Evolutionary conservation across 805 yeast species (phyloP).

Genomic region (Middelhovenomyces tepae): DNA sequence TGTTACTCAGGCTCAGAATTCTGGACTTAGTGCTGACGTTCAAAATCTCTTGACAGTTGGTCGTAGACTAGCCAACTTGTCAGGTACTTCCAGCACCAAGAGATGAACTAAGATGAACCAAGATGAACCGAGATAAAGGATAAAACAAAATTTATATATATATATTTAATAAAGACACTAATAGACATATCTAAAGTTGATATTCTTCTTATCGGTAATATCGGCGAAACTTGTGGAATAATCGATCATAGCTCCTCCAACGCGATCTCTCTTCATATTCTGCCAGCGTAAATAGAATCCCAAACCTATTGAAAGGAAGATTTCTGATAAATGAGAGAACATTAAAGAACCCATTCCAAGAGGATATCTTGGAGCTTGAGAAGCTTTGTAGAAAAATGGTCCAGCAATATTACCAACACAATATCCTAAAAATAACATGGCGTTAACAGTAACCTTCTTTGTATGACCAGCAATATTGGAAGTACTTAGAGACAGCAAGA

Average conservation of each 20-base stretch:
- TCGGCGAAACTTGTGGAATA: conserved; percentile 8
- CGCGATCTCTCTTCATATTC: conserved; percentile 9
- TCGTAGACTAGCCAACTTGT: no score
- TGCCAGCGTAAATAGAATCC: conserved; percentile 6
- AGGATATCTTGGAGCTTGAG: conserved; percentile 17
- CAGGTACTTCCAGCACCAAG: no score
- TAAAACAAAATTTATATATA: no score
- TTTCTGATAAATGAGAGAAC: conserved; percentile 15
- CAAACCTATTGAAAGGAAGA: conserved; percentile 14
- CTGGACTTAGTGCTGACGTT: no score
- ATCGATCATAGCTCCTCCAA: conserved; percentile 3
- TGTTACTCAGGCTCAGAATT: no score
- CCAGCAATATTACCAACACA: conserved; percentile 50
- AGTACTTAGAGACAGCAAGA: conserved; percentile 30
- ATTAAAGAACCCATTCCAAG: conserved; percentile 16
- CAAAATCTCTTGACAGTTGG: no score
- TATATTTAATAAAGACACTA: no score
- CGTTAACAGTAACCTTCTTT: conserved; percentile 42
- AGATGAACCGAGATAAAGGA: no score
- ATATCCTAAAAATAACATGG: conserved; percentile 39
- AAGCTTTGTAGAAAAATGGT: conserved; percentile 37
- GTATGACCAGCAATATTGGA: conserved; percentile 50
- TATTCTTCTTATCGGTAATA: conserved; percentile 13
- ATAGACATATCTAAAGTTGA: conserved; percentile 11
- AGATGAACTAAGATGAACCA: no score